phyloP scores from a whole-genome alignment of 495 filamentous ascomycete species.

The Jackrogersella minutella region DNA sequence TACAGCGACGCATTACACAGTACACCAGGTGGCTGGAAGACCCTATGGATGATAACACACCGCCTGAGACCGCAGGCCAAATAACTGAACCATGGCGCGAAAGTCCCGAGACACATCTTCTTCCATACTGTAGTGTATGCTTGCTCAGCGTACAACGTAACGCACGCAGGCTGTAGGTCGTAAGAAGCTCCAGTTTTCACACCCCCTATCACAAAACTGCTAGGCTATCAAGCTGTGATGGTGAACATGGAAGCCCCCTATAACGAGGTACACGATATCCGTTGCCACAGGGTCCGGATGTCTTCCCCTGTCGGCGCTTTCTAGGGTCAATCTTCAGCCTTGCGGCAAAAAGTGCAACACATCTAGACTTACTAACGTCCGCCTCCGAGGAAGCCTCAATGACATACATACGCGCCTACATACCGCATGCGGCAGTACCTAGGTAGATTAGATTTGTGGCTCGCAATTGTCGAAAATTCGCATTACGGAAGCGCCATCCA shows the following conservation, averaged over 20 bases:
- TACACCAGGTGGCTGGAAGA: slow-evolving; percentile 7
- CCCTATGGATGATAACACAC: neutral
- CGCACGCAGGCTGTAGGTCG: slow-evolving; percentile 7
- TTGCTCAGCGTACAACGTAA: slow-evolving; percentile 12
- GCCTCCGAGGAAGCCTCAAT: neutral
- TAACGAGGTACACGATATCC: neutral
- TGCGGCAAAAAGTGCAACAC: slow-evolving; percentile 1
- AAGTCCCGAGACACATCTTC: slow-evolving; percentile 37
- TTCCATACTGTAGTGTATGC: neutral
- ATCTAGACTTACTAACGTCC: neutral
- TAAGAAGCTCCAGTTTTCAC: slow-evolving; percentile 1
- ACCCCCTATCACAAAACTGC: neutral
- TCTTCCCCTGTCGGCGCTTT: slow-evolving; percentile 20
- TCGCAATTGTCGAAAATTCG: slow-evolving; percentile 7
- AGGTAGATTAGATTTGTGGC: neutral
- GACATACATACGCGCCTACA: slow-evolving; percentile 6
- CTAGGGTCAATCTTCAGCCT: slow-evolving; percentile 15
- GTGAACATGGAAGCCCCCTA: neutral
- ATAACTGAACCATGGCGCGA: slow-evolving; percentile 23
- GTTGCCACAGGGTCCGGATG: slow-evolving; percentile 19
- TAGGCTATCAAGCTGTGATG: neutral
- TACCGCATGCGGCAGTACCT: slow-evolving; percentile 18
- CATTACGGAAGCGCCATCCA: slow-evolving; percentile 22
- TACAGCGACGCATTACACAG: slow-evolving; percentile 2
- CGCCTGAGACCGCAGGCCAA: slow-evolving; percentile 11